Evolutionary conservation across 805 yeast genomes (phyloP).

Genomic region (Zygosaccharomyces kombuchaensis): DNA sequence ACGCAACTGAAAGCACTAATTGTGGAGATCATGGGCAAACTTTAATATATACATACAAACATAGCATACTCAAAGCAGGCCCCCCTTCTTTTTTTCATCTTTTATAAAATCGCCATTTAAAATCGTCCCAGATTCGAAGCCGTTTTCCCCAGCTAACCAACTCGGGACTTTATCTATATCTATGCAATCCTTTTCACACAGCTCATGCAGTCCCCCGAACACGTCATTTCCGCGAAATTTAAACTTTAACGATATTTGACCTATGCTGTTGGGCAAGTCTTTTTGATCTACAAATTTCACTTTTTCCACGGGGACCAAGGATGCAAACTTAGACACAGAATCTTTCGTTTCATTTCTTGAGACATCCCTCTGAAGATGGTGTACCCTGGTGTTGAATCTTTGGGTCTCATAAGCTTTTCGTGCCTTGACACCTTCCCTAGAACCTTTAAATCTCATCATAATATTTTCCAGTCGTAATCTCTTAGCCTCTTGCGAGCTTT

Average conservation of each 20-base stretch:
- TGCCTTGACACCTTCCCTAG: conserved; percentile 36
- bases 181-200: conserved; percentile 46
- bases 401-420: conserved; percentile 40
- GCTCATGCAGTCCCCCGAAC: conserved; percentile 73
- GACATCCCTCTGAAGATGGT: conserved; percentile 18
- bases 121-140: conserved; percentile 46
- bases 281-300: conserved; percentile 44
- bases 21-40: conserved; percentile 20
- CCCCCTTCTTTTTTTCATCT: conserved; percentile 17
- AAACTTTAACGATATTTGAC: conserved; percentile 21
- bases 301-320: conserved; percentile 55
- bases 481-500: conserved; percentile 22
- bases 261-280: conserved; percentile 2
- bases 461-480: conserved; percentile 43
- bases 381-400: conserved; percentile 24
- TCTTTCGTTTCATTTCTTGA: conserved; percentile 6
- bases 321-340: conserved; percentile 38
- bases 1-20: conserved; percentile 22
- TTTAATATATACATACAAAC: conserved; percentile 7
- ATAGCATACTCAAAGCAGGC: conserved; percentile 13
- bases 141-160: conserved; percentile 78
- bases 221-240: conserved; percentile 63
- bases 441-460: conserved; percentile 60
- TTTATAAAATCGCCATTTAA: conserved; percentile 36
- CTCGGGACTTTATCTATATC: conserved; percentile 60